Evolutionary conservation across 768 basidiomycete species (phyloP).

Genomic region (Panaeolus papilionaceus): DNA sequence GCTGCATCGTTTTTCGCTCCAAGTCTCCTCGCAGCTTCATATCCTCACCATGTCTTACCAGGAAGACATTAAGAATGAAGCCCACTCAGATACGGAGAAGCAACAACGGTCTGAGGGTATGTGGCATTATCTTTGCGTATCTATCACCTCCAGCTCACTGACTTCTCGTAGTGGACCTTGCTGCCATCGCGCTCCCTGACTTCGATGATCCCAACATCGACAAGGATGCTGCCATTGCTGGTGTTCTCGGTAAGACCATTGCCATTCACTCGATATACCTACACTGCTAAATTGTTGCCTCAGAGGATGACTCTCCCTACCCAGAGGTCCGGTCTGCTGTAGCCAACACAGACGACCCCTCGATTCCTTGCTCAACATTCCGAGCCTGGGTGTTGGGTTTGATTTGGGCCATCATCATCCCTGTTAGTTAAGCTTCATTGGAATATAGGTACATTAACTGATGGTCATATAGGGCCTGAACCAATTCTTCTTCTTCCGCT

Average conservation of each 20-base stretch:
- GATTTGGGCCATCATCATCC: constrained; percentile 67
- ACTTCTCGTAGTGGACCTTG: constrained; percentile 30
- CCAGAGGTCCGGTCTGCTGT: constrained; percentile 77
- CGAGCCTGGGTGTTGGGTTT: constrained; percentile 80
- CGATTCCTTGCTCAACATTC: constrained; percentile 65
- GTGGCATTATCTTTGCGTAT: constrained; percentile 3
- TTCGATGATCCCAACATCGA: constrained; percentile 65
- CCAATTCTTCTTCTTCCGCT: constrained; percentile 82
- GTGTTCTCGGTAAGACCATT: constrained; percentile 48
- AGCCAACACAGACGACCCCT: constrained; percentile 72
- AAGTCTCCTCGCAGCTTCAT: constrained; percentile 10
- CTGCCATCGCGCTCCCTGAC: constrained; percentile 40
- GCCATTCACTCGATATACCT: constrained; percentile 35
- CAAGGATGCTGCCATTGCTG: constrained; percentile 48
- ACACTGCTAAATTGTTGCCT: constrained; percentile 8
- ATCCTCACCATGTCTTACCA: constrained; percentile 21
- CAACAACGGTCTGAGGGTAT: constrained; percentile 28
- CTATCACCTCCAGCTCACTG: constrained; percentile 12
- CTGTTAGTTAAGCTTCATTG: constrained; percentile 37
- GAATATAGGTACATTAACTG: not conserved
- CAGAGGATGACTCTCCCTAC: constrained; percentile 74
- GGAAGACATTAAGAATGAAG: constrained; percentile 35
- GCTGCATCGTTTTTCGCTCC: not conserved
- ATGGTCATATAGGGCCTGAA: constrained; percentile 53
- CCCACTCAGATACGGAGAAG: constrained; percentile 40